Evolutionary conservation across 116 monocot species (phyloP), one percentile per base, ranked within the genome.

Genomic region (Papilionanthe hybrid): DNA sequence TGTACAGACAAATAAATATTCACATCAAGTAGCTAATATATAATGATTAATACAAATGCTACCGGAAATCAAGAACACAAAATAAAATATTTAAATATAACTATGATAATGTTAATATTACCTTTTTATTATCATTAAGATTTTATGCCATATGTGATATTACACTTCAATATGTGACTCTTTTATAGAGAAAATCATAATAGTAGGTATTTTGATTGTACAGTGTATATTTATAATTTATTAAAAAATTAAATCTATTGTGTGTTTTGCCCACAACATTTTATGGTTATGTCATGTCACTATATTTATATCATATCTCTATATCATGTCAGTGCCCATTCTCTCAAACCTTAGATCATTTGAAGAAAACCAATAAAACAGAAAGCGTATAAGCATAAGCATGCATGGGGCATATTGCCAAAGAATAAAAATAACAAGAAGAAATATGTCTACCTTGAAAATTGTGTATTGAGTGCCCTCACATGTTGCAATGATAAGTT

Each of bases 381-480:
- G n/a, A n/a, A 72, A 72, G 20, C 20, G 19, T 72, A 48, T 75
- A 49, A 75, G 5, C 7, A 23, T n/a, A 43, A 53, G 53, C n/a
- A 20, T 73, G 43, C 73, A 6, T 20, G 73, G 53, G 23, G 0
- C 15, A 69, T 69, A 37, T 37, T 7, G 6, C 13, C 41, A 73
- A 11, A 74, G 29, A 0, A 13, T 13, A 12, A 68, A 68, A 72
- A n/a, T 32, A 74, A 58, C 30, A 32, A 84, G 19, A 7, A 76
- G 45, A 32, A 53, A 83, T 42, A 71, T 55, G 13, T 11, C 53
- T 6, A 97, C 97, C 97, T 97, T 48, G 91, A 91, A 81, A 94
- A 97, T 72, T 97, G 97, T 44, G 30, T 80, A 79, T 97, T 97
- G 72, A 97, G 97, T 82, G 97, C 94, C 80, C 86, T 88, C 75